These are phyloP conservation scores for Hypoxylon rubiginosum DNA, from an alignment of 2,329 filamentous ascomycete species.

Conservation along the genomic window DNA sequence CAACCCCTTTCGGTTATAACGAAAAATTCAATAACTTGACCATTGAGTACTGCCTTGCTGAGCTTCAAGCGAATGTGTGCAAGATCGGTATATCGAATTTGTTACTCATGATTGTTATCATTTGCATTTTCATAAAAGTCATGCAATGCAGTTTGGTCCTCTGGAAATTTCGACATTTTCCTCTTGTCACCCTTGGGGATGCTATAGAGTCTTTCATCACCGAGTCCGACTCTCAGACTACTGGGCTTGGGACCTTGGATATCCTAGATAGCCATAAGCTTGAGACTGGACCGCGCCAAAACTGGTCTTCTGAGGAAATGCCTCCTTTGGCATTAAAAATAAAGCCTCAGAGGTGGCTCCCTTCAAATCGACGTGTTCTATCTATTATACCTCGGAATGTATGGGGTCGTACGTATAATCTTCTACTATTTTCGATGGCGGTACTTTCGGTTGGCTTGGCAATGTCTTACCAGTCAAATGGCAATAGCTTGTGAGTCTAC, in stretches of 20 bases:
- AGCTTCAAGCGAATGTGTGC: constrained; percentile 7
- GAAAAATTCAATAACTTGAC: constrained; percentile 12
- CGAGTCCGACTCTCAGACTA: constrained; percentile 21
- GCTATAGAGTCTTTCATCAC: constrained; percentile 39
- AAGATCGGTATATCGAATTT: constrained; percentile 19
- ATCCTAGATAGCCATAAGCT: constrained; percentile 11
- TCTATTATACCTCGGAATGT: constrained; percentile 12
- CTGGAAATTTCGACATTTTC: constrained; percentile 13
- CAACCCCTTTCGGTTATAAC: constrained; percentile 13
- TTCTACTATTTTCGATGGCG: constrained; percentile 4
- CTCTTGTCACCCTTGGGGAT: constrained; percentile 37
- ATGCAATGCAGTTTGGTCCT: constrained; percentile 17
- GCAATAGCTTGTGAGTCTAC: constrained; percentile 15
- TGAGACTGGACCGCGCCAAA: constrained; percentile 12
- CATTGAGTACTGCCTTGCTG: constrained; percentile 29
- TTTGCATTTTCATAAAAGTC: constrained; percentile 18
- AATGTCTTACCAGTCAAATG: not conserved
- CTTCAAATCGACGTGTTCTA: constrained; percentile 6
- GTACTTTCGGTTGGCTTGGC: constrained; percentile 4
- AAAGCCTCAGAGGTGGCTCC: constrained; percentile 15
- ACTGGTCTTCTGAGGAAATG: constrained; percentile 6
- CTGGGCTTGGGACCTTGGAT: constrained; percentile 26
- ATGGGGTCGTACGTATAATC: constrained; percentile 22
- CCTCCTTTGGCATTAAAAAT: not conserved
- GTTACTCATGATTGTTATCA: constrained; percentile 7